These are phyloP conservation scores for Takashimella koratensis DNA, from an alignment of 1,284 basidiomycete species.

Conservation along the genomic window DNA sequence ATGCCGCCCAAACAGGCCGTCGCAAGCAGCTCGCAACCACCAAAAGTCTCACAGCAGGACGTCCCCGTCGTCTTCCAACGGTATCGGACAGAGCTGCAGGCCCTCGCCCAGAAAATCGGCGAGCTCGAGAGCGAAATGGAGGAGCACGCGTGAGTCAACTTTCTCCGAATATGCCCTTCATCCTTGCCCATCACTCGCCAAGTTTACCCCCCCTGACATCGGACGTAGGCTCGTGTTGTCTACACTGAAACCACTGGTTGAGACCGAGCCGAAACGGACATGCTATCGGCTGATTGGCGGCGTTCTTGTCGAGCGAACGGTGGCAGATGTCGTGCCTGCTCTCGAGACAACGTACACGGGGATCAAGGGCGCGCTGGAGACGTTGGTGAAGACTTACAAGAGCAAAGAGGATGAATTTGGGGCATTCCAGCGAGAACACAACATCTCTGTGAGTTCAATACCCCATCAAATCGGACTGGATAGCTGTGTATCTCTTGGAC, in stretches of 20 bases:
- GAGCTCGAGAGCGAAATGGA: conserved; percentile 91
- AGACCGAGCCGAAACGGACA: conserved; percentile 83
- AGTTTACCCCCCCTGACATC: not conserved
- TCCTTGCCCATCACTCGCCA: not conserved
- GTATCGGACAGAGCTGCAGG: conserved; percentile 77
- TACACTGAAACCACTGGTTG: conserved; percentile 64
- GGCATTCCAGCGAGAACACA: conserved; percentile 74
- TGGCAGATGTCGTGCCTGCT: conserved; percentile 89
- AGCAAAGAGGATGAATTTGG: conserved; percentile 80
- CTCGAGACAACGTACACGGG: conserved; percentile 80
- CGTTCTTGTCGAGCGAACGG: conserved; percentile 91
- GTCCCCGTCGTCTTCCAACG: conserved; percentile 48
- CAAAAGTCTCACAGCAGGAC: conserved; percentile 33
- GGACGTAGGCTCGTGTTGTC: conserved; percentile 73
- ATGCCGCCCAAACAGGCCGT: conserved; percentile 40
- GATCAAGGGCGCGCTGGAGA: conserved; percentile 75
- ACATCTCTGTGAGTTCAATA: conserved; percentile 56
- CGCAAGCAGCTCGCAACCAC: conserved; percentile 9
- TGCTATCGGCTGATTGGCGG: conserved; percentile 97
- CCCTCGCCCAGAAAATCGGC: conserved; percentile 82
- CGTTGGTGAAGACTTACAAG: conserved; percentile 78
- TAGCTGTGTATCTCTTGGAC: not conserved
- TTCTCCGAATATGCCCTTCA: too few relatives aligned
- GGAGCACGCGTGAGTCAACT: conserved; percentile 63
- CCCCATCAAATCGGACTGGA: too few relatives aligned